Conservation (phyloP, 176 grass and related monocot species). For the Saccharum spontaneum region DNA sequence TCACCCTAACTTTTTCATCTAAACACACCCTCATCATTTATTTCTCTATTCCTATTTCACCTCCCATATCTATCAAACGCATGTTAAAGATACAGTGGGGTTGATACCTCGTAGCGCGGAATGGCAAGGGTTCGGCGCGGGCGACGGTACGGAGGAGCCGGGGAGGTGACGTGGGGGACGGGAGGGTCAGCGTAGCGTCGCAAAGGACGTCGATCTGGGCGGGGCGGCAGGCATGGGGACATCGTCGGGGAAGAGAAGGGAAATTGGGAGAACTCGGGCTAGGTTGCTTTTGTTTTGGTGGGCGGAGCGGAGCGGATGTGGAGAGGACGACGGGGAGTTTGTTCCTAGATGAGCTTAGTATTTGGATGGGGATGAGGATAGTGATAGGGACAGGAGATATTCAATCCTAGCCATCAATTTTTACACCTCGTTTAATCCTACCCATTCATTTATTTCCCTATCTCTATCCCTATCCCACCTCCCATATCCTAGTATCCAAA, state of each 20-base stretch:
- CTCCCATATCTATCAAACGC: too few relatives aligned
- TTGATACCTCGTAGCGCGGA: constrained; percentile 46
- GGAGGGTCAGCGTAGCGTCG: not conserved
- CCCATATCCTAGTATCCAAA: too few relatives aligned
- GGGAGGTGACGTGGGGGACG: not conserved
- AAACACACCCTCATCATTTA: too few relatives aligned
- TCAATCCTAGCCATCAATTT: too few relatives aligned
- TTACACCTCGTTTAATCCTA: too few relatives aligned
- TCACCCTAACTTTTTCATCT: too few relatives aligned
- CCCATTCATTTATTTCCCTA: too few relatives aligned
- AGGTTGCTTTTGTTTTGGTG: constrained; percentile 21
- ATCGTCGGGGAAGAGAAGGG: constrained; percentile 50
- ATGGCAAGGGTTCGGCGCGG: constrained; percentile 42
- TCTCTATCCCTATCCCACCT: too few relatives aligned
- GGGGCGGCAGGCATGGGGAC: constrained; percentile 36
- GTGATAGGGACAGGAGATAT: too few relatives aligned
- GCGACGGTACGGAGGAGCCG: constrained; percentile 1
- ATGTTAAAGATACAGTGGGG: constrained; percentile 4
- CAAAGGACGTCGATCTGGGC: constrained; percentile 33
- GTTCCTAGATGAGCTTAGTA: constrained; percentile 31
- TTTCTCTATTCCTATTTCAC: too few relatives aligned
- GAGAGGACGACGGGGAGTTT: constrained; percentile 8
- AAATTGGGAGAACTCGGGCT: constrained; percentile 22
- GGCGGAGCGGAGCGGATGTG: constrained; percentile 17
- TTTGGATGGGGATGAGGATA: too few relatives aligned